Evolutionary conservation across 208 protist species (phyloP).

Genomic region (Trypanosoma brucei): DNA sequence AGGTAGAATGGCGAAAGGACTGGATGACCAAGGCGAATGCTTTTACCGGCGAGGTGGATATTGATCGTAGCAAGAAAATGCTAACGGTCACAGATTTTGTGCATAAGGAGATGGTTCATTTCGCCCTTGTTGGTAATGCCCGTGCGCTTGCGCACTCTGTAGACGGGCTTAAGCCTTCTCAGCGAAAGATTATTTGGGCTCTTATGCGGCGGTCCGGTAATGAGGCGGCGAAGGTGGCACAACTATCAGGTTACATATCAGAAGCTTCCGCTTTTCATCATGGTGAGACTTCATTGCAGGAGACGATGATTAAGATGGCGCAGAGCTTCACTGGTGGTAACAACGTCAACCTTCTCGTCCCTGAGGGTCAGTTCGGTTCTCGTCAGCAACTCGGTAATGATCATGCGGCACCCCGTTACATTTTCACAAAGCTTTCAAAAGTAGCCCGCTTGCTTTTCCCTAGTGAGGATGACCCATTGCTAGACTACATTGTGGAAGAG

Average conservation of each 20-base stretch:
- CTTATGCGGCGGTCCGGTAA: constrained; percentile 87
- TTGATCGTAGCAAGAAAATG: constrained; percentile 81
- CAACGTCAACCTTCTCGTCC: constrained; percentile 99
- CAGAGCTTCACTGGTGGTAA: constrained; percentile 99
- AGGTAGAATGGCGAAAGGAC: constrained; percentile 97
- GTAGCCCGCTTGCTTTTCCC: constrained; percentile 96
- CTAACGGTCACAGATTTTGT: constrained; percentile 96
- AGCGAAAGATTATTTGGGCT: constrained; percentile 99
- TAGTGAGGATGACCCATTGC: constrained; percentile 94
- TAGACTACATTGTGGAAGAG: constrained; percentile 98
- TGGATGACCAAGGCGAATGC: constrained; percentile 96
- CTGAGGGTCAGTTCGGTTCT: constrained; percentile 99
- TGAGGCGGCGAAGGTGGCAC: constrained; percentile 98
- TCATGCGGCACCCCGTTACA: constrained; percentile 93
- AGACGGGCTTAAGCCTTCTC: constrained; percentile 99
- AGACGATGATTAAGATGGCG: constrained; percentile 99
- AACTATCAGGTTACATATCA: constrained; percentile 98
- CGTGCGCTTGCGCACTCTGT: constrained; percentile 89
- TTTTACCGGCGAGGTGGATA: constrained; percentile 81
- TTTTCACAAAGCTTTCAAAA: constrained; percentile 93
- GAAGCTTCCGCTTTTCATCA: constrained; percentile 99
- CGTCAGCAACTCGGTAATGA: constrained; percentile 97
- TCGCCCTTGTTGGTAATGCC: constrained; percentile 91
- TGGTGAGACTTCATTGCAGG: constrained; percentile 96
- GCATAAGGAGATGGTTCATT: constrained; percentile 99